Percentiles rank a stretch among this genome's conserved stretches.
Conservation (phyloP, 2,329 filamentous ascomycete species). For the Cladosporium halotolerans region DNA sequence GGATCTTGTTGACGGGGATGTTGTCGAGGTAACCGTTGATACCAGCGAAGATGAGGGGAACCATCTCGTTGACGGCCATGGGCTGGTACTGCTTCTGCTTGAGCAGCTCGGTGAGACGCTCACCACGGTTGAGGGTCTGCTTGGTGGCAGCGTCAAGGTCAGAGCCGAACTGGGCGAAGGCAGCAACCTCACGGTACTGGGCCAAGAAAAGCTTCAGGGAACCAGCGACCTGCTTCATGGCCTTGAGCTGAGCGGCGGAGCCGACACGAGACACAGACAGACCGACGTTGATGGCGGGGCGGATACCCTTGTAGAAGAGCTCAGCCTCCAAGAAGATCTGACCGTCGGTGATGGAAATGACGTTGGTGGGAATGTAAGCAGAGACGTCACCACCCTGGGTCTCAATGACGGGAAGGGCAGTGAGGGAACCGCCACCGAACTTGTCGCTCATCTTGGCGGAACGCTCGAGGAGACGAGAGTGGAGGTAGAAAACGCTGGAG, state of each 20-base stretch:
- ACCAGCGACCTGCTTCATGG: conserved; percentile 99
- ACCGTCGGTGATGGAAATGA: conserved; percentile 99
- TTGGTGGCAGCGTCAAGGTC: conserved; percentile 98
- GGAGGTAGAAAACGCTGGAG: conserved; percentile 80
- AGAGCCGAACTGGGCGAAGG: conserved; percentile 99
- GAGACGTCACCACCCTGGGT: conserved; percentile 99
- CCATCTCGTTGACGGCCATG: conserved; percentile 99
- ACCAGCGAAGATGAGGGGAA: conserved; percentile 98
- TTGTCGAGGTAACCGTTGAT: conserved; percentile 91
- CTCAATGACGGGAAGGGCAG: conserved; percentile 95
- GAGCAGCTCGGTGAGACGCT: conserved; percentile 95
- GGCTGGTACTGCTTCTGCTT: conserved; percentile 99
- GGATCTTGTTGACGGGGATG: conserved; percentile 85
- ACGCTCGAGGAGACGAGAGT: conserved; percentile 98
- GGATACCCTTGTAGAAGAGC: conserved; percentile 99
- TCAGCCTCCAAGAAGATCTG: conserved; percentile 99
- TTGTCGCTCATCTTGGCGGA: conserved; percentile 98
- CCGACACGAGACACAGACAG: conserved; percentile 99
- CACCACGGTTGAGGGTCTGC: conserved; percentile 96
- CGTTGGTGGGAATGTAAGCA: conserved; percentile 99
- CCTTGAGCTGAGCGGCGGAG: conserved; percentile 98
- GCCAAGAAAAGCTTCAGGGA: conserved; percentile 99
- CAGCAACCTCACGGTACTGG: conserved; percentile 99
- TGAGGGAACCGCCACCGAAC: conserved; percentile 91
- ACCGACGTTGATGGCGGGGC: conserved; percentile 99